These are phyloP conservation scores for Acer yangbiense DNA, from an alignment of 345 rosid species.

Conservation along the genomic window DNA sequence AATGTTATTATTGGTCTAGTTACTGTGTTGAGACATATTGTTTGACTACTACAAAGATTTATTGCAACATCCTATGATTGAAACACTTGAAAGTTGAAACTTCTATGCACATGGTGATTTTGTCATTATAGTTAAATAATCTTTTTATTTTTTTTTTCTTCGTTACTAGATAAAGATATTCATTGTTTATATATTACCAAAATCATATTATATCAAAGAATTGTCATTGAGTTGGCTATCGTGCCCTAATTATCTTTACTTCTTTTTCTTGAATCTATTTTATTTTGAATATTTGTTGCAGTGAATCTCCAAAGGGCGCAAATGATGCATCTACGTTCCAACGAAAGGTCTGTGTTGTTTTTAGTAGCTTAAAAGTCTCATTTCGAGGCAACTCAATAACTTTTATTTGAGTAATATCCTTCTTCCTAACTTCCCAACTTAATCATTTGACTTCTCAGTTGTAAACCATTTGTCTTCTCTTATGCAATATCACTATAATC, in stretches of 20 bases:
- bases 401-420: background rate
- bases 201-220: background rate
- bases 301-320: constrained; percentile 98
- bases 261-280: constrained; percentile 9
- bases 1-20: background rate
- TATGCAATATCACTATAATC: background rate
- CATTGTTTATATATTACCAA: background rate
- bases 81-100: constrained; percentile 2
- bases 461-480: background rate
- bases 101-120: background rate
- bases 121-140: background rate
- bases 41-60: background rate
- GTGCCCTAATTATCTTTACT: background rate
- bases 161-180: background rate
- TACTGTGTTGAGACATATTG: background rate
- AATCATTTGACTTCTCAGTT: background rate
- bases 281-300: constrained; percentile 36
- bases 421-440: background rate
- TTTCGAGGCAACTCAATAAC: background rate
- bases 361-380: background rate
- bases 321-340: constrained; percentile 98
- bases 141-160: background rate
- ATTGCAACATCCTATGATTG: background rate
- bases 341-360: constrained; percentile 69
- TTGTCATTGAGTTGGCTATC: background rate